Evolutionary conservation across 2,329 filamentous ascomycete species (phyloP), one percentile per base, ranked within the genome.

Genomic region (Aspergillus nomiae): DNA sequence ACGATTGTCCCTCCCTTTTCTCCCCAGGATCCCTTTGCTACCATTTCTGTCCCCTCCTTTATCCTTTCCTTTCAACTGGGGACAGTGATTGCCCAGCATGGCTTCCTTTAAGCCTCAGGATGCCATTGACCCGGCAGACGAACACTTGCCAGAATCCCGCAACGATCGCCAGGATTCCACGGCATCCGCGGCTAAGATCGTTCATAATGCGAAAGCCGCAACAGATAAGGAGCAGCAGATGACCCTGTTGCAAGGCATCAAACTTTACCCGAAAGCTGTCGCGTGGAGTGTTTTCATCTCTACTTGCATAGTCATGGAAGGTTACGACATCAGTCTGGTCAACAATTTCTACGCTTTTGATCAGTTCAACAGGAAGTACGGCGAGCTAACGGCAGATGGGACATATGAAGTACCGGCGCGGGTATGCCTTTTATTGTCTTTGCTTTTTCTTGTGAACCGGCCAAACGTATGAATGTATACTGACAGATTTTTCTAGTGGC

Each of bases 221-320:
- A 77, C 80, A 5, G 75, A 80, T 26, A 81, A 82, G 68, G 80
- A 82, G 63, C 89, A 87, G 69, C 84, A 81, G 16, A 92, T 92
- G 90, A 90, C 85, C 54, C 81, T 96, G 62, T 73, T 86, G 75
- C 87, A 96, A 80, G 92, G 92, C 65, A 84, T 96, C 76, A 87
- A 84, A 73, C 84, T 95, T 30, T 97, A 97, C 74, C 92, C 92
- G 63, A 94, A 96, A 81, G 93, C 93, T 26, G 89, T 96, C 61
- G 85, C 82, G 26, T 97, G 92, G 92, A 92, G 89, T 70, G 73
- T 96, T 57, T 82, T 96, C 63, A 94, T 97, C 77, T 94, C 90
- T n/a, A 94, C 92, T 0, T 94, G 91, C 75, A 95, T 96, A 72
- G 88, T 87, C 71, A 97, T 97, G 93, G 92, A 96, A 77, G 92